Evolutionary conservation across 495 filamentous ascomycete genomes (phyloP).

Genomic region (Podospora pseudoanserina): DNA sequence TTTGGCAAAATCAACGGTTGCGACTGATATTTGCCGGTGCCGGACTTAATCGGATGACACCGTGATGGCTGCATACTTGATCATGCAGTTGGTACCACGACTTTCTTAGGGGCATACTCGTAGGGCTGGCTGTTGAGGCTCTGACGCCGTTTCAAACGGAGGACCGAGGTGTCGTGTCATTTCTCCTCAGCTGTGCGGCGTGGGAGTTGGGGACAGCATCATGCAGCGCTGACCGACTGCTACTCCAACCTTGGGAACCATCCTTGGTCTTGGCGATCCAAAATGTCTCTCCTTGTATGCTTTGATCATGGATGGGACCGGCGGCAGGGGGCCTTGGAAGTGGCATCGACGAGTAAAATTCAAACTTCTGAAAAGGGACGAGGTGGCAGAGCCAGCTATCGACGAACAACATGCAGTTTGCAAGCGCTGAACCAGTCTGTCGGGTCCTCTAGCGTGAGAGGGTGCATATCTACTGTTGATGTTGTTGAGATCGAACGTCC

Average conservation of each 20-base stretch:
- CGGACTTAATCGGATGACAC: background rate
- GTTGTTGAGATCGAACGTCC: background rate
- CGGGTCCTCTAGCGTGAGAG: slow-evolving; percentile 9
- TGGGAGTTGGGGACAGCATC: background rate
- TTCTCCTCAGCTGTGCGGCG: background rate
- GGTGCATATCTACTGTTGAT: background rate
- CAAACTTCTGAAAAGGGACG: slow-evolving; percentile 8
- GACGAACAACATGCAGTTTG: background rate
- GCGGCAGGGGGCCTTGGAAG: background rate
- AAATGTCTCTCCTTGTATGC: background rate
- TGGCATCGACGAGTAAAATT: slow-evolving; percentile 9
- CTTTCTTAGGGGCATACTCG: background rate
- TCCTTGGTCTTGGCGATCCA: background rate
- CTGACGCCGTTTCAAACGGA: background rate
- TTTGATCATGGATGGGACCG: background rate
- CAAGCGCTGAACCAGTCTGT: slow-evolving; percentile 8
- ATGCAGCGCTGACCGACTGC: background rate
- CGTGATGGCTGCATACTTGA: background rate
- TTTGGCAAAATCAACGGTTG: background rate
- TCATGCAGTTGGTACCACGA: background rate
- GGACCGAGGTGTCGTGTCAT: background rate
- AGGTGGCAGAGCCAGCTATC: background rate
- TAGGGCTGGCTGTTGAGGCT: slow-evolving; percentile 3
- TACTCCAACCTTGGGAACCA: background rate
- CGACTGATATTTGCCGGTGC: background rate